Evolutionary conservation across 495 filamentous ascomycete genomes (phyloP).

Genomic region (Penicilliopsis zonata): DNA sequence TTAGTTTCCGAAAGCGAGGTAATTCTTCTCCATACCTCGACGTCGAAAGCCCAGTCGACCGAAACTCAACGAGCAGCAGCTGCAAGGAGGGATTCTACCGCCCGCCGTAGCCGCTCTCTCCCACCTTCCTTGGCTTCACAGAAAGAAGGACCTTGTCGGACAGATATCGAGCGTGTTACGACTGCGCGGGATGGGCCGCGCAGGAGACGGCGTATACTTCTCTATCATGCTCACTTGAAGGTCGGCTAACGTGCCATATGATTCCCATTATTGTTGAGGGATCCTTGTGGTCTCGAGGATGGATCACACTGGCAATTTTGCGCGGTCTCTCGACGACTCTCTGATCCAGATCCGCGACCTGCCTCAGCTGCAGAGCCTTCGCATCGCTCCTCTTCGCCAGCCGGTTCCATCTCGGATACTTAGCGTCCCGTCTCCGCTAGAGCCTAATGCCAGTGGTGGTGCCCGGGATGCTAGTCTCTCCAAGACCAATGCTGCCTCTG

Average conservation of each 20-base stretch:
- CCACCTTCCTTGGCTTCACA: too few relatives aligned
- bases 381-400: conserved; percentile 39
- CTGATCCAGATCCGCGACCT: conserved; percentile 26
- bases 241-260: conserved; percentile 1
- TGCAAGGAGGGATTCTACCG: too few relatives aligned
- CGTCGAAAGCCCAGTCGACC: too few relatives aligned
- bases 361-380: conserved; percentile 29
- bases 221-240: conserved; percentile 4
- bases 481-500: conserved; percentile 20
- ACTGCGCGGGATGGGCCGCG: conserved; percentile 1
- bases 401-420: conserved; percentile 32
- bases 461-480: conserved; percentile 20
- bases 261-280: conserved; percentile 1
- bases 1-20: too few relatives aligned
- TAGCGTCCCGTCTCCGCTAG: conserved; percentile 30
- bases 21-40: too few relatives aligned
- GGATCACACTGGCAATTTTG: conserved; percentile 18
- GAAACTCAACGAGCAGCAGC: too few relatives aligned
- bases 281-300: conserved; percentile 10
- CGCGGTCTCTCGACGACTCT: conserved; percentile 28
- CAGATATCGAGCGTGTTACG: too few relatives aligned
- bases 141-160: too few relatives aligned
- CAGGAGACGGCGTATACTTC: background rate
- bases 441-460: conserved; percentile 31
- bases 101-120: too few relatives aligned